A percentile compares a stretch with the other conserved stretches of the same genome.
phyloP scores from a whole-genome alignment of 2,329 filamentous ascomycete species.

The Phialocephala sp. region DNA sequence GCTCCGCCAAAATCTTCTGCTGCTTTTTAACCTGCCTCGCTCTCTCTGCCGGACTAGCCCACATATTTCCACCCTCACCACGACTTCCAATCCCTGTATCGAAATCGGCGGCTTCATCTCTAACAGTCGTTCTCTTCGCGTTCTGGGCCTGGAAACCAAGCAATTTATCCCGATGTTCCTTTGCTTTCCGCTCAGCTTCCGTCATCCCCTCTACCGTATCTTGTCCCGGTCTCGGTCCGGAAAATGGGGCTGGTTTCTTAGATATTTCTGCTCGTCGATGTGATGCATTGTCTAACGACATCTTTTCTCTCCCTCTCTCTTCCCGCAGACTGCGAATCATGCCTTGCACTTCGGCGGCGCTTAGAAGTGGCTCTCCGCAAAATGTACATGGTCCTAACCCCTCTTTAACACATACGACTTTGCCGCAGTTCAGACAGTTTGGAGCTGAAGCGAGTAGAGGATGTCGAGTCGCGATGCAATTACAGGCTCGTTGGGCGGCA shows the following conservation, averaged over 20 bases:
- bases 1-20: conserved; percentile 69
- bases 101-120: conserved; percentile 72
- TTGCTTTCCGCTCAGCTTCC: conserved; percentile 54
- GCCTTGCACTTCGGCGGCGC: conserved; percentile 73
- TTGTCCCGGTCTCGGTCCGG: conserved; percentile 48
- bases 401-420: conserved; percentile 93
- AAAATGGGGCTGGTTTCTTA: conserved; percentile 64
- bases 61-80: conserved; percentile 60
- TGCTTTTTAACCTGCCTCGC: conserved; percentile 72
- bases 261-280: conserved; percentile 71
- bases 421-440: conserved; percentile 91
- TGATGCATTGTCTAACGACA: conserved; percentile 77
- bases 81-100: conserved; percentile 60
- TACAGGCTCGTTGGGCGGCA: conserved; percentile 70
- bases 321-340: conserved; percentile 86
- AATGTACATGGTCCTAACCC: conserved; percentile 94
- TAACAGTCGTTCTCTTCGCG: conserved; percentile 69
- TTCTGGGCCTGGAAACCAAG: conserved; percentile 73
- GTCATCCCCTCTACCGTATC: conserved; percentile 24
- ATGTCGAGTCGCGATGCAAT: conserved; percentile 87
- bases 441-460: conserved; percentile 89
- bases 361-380: conserved; percentile 78
- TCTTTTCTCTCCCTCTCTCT: conserved; percentile 85
- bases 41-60: conserved; percentile 71
- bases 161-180: conserved; percentile 69